Percentiles rank a stretch among this genome's conserved stretches.
phyloP scores from a whole-genome alignment of 2,329 filamentous ascomycete genomes.

The Fusarium denticulatum region DNA sequence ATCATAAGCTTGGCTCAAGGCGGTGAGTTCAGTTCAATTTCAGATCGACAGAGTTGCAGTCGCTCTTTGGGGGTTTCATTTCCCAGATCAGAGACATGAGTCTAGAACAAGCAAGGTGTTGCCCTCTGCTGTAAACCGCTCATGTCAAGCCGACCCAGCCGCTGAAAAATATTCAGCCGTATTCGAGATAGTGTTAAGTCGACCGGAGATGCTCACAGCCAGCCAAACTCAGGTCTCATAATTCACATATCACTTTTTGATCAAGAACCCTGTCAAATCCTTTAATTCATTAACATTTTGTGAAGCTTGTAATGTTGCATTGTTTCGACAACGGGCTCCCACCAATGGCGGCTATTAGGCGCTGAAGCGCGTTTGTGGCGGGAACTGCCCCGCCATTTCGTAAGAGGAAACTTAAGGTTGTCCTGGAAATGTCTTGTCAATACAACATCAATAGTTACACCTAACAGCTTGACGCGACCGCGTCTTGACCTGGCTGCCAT shows the following conservation, averaged over 20 bases:
- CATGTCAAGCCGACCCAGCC: slow-evolving; percentile 34
- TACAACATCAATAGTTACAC: slow-evolving; percentile 27
- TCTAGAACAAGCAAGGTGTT: slow-evolving; percentile 24
- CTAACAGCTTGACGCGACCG: slow-evolving; percentile 26
- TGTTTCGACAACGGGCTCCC: slow-evolving; percentile 4
- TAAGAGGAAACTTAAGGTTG: slow-evolving; percentile 2
- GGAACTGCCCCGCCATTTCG: slow-evolving; percentile 31
- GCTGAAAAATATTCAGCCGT: slow-evolving; percentile 19
- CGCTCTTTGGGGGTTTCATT: slow-evolving; percentile 26
- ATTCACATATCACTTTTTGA: neutral
- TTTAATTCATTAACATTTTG: neutral
- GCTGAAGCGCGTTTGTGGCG: slow-evolving; percentile 33
- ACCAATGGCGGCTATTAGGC: slow-evolving; percentile 39
- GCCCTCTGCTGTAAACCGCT: slow-evolving; percentile 13
- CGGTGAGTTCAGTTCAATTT: slow-evolving; percentile 32
- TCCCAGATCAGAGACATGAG: slow-evolving; percentile 26
- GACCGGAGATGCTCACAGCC: neutral
- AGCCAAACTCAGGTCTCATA: slow-evolving; percentile 1
- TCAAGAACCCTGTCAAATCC: neutral
- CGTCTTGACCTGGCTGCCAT: slow-evolving; percentile 51
- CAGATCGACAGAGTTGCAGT: slow-evolving; percentile 24
- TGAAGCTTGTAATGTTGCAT: slow-evolving; percentile 20
- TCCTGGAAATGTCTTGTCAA: slow-evolving; percentile 23
- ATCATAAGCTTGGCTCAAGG: slow-evolving; percentile 16
- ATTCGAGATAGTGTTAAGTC: neutral